Base-by-base conservation (phyloP, 1,284 basidiomycete genomes). In the Quambalaria eucalypti region DNA sequence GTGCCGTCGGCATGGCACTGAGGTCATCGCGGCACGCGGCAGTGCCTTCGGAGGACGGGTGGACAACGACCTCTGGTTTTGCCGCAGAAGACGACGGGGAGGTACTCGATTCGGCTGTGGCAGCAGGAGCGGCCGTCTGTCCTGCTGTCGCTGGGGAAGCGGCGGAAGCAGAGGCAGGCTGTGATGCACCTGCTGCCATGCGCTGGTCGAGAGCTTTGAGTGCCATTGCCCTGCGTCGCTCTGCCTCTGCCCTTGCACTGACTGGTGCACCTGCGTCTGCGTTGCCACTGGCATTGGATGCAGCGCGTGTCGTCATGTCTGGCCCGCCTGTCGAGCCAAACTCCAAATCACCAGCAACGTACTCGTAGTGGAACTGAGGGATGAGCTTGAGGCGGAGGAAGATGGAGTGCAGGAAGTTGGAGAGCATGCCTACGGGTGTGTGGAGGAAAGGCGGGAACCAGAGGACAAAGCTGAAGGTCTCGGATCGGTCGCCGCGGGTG, bases 131-230 rank as follows among this genome's bases (percentile, higher is more conserved):
- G 16, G 36, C 16, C 21, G 36, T 14, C 4, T 21, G 16, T 39
- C 16, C 36, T 5, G 4, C 36, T 4, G 36, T 21, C 4, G 16
- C 10, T 12, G 31, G 31, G n/a, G 36, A 14, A 12, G 36, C 36
- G 36, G 36, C 36, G 21, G 36, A 39, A 21, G 36, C 36, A 39
- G 36, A 39, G 10, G 36, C 21, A 39, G 36, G 16, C 21, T 21
- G 16, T 49, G 51, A 30, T 56, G 19, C 57, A 44, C 1, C 57
- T 55, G 19, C 57, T 50, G 92, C 89, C 57, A 96, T 76, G 26
- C 91, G 82, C 68, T 93, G 90, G 69, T 98, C 93, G 28, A 98
- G 83, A 8, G 93, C 93, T 76, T 96, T 93, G 64, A 98, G 79
- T 38, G 93, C 93, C 80, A 95, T 85, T 1, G 88, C 87, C 62